A percentile compares a stretch with the other conserved stretches of the same genome.
Evolutionary conservation across 148 eudicot species (phyloP).

Genomic region (Rhododendron griersonianum): DNA sequence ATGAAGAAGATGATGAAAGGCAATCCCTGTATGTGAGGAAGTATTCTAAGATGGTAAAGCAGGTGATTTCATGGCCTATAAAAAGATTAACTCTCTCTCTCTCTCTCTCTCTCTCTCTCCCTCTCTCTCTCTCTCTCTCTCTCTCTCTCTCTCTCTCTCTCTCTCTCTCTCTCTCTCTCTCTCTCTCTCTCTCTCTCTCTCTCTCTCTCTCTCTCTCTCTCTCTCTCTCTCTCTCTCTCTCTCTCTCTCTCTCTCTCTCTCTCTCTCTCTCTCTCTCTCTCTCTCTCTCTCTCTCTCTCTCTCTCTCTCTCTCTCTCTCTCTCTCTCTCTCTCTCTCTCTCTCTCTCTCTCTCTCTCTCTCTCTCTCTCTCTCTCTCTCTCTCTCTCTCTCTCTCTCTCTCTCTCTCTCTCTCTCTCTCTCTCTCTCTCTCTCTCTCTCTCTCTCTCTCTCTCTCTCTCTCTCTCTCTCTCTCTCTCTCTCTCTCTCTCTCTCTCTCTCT

Average conservation of each 20-base stretch:
- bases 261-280: too few relatives aligned
- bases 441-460: background rate
- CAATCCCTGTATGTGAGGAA: slow-evolving; percentile 6
- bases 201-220: background rate
- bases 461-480: too few relatives aligned
- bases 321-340: too few relatives aligned
- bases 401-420: too few relatives aligned
- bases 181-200: too few relatives aligned
- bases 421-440: background rate
- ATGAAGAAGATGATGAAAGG: slow-evolving; percentile 7
- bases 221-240: background rate
- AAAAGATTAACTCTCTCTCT: background rate
- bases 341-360: too few relatives aligned
- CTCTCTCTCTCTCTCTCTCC: too few relatives aligned
- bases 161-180: background rate
- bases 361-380: background rate
- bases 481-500: too few relatives aligned
- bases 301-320: background rate
- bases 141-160: background rate
- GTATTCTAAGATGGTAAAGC: slow-evolving; percentile 8
- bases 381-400: background rate
- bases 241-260: background rate
- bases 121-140: too few relatives aligned
- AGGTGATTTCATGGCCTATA: background rate
- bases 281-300: background rate